Evolutionary conservation across 1,284 basidiomycete genomes (phyloP), one percentile per base, ranked within the genome.

Genomic region (Paramarasmius palmivorus): DNA sequence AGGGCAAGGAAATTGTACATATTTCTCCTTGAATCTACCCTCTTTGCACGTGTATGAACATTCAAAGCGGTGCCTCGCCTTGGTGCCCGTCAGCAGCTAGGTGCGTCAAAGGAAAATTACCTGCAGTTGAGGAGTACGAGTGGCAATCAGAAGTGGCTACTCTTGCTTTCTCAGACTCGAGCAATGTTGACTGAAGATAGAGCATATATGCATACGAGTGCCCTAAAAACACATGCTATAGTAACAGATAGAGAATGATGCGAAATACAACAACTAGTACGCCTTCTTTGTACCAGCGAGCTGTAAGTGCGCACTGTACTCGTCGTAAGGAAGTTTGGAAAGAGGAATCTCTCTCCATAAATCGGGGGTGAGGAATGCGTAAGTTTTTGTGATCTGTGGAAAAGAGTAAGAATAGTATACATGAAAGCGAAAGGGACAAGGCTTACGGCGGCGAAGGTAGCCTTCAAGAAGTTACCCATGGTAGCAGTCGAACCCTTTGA

Each of bases 381-480:
- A 99, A 61, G 96, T 98, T 86, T 95, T 95, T 65, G 96, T 93
- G 74, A 99, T 93, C 90, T 93, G 59, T 5, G 49, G 20, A n/a
- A 39, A 49, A 52, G 39, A 34, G 25, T 22, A 29, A 26, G 25
- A 19, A 23, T 12, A 15, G 38, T 17, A 23, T 49, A 7, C 36
- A 17, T 41, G 23, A 49, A 44, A 37, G 50, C 2, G 12, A 32
- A 37, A 51, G 32, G 49, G 48, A 0, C 15, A 4, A 46, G n/a
- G 82, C 90, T 57, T 72, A 93, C 91, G 53, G 97, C 96, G 68
- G 86, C 90, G 71, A 98, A 98, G 59, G 96, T 97, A 53, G 96
- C 97, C 81, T 98, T 98, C 80, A 99, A 88, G 86, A 98, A 98
- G 83, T 99, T 99, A 74, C 95, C 95, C 93, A 98, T 98, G 60